These are phyloP conservation scores for Anaeramoeba flamelloides DNA, from an alignment of 78 protist species.

Conservation along the genomic window DNA sequence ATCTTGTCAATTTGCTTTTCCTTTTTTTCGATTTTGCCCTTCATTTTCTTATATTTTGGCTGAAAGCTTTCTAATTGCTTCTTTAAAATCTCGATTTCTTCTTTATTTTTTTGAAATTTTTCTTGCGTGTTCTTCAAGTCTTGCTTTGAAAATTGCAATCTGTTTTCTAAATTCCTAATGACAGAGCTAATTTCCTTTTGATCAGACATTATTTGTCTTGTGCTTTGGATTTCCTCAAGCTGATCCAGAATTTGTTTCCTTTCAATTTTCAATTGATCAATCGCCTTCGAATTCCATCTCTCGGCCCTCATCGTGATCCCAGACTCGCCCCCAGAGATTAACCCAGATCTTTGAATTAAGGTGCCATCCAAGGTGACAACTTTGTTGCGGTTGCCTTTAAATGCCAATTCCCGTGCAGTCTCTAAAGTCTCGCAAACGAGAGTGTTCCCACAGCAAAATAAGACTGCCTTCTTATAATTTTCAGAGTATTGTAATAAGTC, in stretches of 20 bases:
- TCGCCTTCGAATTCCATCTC: no score
- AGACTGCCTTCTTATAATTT: conserved; percentile 41
- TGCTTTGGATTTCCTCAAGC: no score
- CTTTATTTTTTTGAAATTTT: not conserved
- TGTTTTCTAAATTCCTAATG: no score
- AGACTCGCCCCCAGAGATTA: conserved; percentile 66
- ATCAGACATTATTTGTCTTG: no score
- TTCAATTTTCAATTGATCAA: no score
- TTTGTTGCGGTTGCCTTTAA: conserved; percentile 14
- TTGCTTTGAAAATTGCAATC: no score
- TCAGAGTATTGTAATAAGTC: conserved; percentile 7
- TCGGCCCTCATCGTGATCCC: conserved; percentile 1
- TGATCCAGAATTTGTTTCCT: no score
- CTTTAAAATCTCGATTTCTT: not conserved
- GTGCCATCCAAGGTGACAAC: conserved; percentile 76
- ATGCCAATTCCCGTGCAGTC: conserved; percentile 51
- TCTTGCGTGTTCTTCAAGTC: no score
- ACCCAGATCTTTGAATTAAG: conserved; percentile 58
- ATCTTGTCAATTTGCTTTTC: not conserved
- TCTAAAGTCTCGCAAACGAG: conserved; percentile 56
- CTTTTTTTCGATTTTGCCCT: not conserved
- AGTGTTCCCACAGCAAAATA: conserved; percentile 66
- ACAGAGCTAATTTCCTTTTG: no score
- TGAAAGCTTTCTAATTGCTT: not conserved
- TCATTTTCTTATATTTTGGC: not conserved